Base-by-base conservation (phyloP, 169 alveolate species). In the Plasmodium inui region DNA sequence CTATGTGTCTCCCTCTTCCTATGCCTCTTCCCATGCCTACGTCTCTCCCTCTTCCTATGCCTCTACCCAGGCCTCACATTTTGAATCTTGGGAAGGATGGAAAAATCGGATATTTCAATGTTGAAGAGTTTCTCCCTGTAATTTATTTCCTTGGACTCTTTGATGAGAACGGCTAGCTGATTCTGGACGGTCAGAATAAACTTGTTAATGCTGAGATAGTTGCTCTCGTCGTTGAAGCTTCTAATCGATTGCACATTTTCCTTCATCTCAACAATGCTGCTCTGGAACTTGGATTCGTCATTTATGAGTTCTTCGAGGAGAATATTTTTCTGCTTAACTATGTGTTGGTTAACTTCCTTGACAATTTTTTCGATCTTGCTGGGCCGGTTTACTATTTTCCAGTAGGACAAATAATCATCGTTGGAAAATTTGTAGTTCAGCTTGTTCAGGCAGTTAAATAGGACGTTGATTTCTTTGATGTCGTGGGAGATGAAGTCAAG, bases 311-410 rank as follows among this genome's bases (percentile, higher is more conserved):
- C 94, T 88, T 88, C 94, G 41, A 88, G 50, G 80, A 88, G 44
- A 55, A 88, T 81, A 79, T 88, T 88, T 79, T 88, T 88, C 78
- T 88, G 94, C 37, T 88, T 88, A 34, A 26, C 55, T 37, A 88
- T 88, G 50, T 88, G 71, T 32, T 88, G 83, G 71, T 88, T 88
- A 78, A 88, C 94, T 44, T 88, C 94, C 71, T 88, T 88, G n/a
- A 88, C 88, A 17, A 88, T 88, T 34, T 88, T 88, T 88, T 88
- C 94, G 37, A 88, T 88, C 82, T 88, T 88, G 57, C 89, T 88
- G 34, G 94, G 94, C 28, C 94, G 61, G 55, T 88, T 88, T 78
- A 88, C 82, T 61, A 88, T 88, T 73, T 88, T 88, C 94, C 94
- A 88, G 70, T 88, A 88, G 34, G 94, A 88, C 53, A 88, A 46